Evolutionary conservation across 2,329 filamentous ascomycete species (phyloP).

Genomic region (Zasmidium angulare): DNA sequence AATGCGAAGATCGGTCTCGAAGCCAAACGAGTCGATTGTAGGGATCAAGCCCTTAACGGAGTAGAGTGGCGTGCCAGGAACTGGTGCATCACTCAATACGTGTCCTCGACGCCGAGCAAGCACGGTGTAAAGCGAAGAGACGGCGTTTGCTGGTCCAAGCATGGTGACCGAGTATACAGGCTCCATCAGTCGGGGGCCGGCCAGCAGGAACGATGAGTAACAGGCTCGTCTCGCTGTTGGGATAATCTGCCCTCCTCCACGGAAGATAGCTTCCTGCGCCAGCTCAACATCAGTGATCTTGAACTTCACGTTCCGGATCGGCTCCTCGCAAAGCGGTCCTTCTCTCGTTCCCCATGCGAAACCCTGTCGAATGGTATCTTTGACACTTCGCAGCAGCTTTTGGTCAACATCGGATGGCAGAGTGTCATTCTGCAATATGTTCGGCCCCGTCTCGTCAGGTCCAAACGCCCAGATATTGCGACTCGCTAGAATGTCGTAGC

Average conservation of each 20-base stretch:
- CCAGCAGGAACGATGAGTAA: constrained; percentile 97
- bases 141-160: constrained; percentile 86
- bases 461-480: constrained; percentile 99
- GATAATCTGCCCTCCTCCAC: constrained; percentile 95
- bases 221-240: constrained; percentile 89
- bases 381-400: constrained; percentile 79
- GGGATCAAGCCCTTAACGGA: constrained; percentile 87
- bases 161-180: constrained; percentile 91
- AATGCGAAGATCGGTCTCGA: constrained; percentile 95
- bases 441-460: constrained; percentile 89
- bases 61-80: constrained; percentile 92
- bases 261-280: constrained; percentile 86
- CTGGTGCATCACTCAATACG: constrained; percentile 88
- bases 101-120: constrained; percentile 85
- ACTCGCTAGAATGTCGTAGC: constrained; percentile 91
- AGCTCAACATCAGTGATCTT: constrained; percentile 88
- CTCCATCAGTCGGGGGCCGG: constrained; percentile 93
- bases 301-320: constrained; percentile 97
- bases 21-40: constrained; percentile 96
- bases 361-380: constrained; percentile 90
- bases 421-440: constrained; percentile 96
- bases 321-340: constrained; percentile 96
- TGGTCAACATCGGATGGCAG: constrained; percentile 93
- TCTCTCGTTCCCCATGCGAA: constrained; percentile 96
- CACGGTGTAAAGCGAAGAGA: constrained; percentile 87